Evolutionary conservation across 768 basidiomycete species (phyloP), one percentile per base, ranked within the genome.

Genomic region (Dioszegia aurantiaca): DNA sequence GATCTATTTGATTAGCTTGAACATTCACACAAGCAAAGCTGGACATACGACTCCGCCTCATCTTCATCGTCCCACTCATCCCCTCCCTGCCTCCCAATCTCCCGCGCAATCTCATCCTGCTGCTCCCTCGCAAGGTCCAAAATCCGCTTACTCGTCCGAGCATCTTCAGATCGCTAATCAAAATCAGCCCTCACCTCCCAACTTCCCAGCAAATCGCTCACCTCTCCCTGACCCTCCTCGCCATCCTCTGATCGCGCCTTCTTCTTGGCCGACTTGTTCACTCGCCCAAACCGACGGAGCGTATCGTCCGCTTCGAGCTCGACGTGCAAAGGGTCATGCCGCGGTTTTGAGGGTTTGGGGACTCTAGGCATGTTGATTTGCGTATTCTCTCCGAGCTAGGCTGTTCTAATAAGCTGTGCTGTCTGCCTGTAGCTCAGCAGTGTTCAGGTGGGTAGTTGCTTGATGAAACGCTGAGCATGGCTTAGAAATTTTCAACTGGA

Each of bases 121-220:
- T 99, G 94, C 66, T 89, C 87, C 71, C 84, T 82, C 16, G 94
- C 94, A 55, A 99, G 84, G 74, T 92, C 88, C 64, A 99, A 87
- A 47, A 99, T 95, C 66, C 85, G 86, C 59, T 82, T 81, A 0
- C 91, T 94, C 5, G 86, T 87, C 77, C 70, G 55, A 17, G 76
- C 74, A 54, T 74, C 72, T 47, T 76, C 74, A 9, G 66, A 72
- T 42, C 49, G 49, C 73, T 70, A 46, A n/a, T 26, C 19, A 33
- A 30, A 19, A 12, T 56, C 47, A 33, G 12, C 60, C 10, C 28
- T 31, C 11, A 23, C 1, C 41, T 17, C 12, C 23, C 33, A 6
- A n/a, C 21, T 9, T 8, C 31, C 14, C 23, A 16, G 6, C 33
- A 37, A 39, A 33, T 30, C 21, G 58, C 62, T 42, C 44, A 61